Evolutionary conservation across 495 filamentous ascomycete genomes (phyloP).

Genomic region (Letharia columbiana): DNA sequence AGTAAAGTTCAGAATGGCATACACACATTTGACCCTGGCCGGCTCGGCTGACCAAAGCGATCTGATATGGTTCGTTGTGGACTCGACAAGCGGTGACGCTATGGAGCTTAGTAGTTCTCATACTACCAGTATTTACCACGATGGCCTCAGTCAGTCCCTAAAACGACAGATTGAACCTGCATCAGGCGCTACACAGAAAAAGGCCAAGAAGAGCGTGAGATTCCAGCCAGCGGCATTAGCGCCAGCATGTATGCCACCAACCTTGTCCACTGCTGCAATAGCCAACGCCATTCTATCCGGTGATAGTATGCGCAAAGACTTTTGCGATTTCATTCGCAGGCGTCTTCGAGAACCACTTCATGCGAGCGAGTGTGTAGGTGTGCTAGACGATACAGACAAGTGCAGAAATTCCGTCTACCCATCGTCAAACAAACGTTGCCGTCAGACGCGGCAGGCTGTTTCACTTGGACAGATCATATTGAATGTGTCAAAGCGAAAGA

Average conservation of each 20-base stretch:
- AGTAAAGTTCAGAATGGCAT: conserved; percentile 29
- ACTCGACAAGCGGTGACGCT: conserved; percentile 18
- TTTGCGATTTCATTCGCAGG: conserved; percentile 24
- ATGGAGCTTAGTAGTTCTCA: background rate
- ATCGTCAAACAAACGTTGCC: conserved; percentile 6
- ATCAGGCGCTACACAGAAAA: conserved; percentile 2
- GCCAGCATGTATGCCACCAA: background rate
- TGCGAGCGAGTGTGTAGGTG: conserved; percentile 22
- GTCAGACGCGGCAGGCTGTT: conserved; percentile 4
- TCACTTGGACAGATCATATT: conserved; percentile 22
- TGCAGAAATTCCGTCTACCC: conserved; percentile 27
- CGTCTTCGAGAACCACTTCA: conserved; percentile 6
- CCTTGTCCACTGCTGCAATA: background rate
- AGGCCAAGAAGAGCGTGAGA: conserved; percentile 19
- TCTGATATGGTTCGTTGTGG: conserved; percentile 25
- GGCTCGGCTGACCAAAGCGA: conserved; percentile 2
- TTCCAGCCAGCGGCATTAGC: conserved; percentile 15
- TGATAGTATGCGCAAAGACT: conserved; percentile 20
- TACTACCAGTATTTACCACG: background rate
- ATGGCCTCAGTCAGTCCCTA: conserved; percentile 12
- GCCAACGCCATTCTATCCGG: conserved; percentile 5
- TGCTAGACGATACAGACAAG: conserved; percentile 16
- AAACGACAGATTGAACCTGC: conserved; percentile 18
- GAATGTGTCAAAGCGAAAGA: background rate
- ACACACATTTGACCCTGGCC: conserved; percentile 16